A percentile compares a stretch with the other conserved stretches of the same genome.
phyloP scores from a whole-genome alignment of 108 stramenopile genomes.

The Chaetoceros muelleri region DNA sequence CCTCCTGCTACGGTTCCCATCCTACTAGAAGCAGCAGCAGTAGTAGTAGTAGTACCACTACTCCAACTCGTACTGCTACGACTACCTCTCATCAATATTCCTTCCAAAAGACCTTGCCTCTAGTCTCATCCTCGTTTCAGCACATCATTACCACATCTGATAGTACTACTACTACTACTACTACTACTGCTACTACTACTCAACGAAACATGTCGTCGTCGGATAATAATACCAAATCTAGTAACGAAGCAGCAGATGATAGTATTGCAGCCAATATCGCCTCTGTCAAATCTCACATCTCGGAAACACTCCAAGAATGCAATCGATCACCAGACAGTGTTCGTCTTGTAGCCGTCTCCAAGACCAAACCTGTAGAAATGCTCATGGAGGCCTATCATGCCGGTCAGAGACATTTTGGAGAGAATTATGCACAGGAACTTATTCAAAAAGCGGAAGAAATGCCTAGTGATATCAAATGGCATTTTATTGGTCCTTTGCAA shows the following conservation, averaged over 20 bases:
- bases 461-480: conserved; percentile 52
- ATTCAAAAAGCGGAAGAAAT: conserved; percentile 81
- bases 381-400: conserved; percentile 77
- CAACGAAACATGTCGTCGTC: conserved; percentile 1
- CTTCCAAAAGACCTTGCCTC: too few species aligned
- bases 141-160: too few species aligned
- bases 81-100: too few species aligned
- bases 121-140: too few species aligned
- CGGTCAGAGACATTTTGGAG: conserved; percentile 92
- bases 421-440: conserved; percentile 99
- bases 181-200: too few species aligned
- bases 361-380: conserved; percentile 86
- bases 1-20: neutral
- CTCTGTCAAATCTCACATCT: neutral
- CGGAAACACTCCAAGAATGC: neutral
- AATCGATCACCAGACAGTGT: conserved; percentile 9
- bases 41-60: too few species aligned
- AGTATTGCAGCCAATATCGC: neutral
- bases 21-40: too few species aligned
- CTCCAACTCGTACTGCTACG: too few species aligned
- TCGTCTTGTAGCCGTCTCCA: conserved; percentile 84
- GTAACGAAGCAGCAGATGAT: neutral
- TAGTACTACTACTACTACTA: too few species aligned
- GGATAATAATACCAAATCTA: too few species aligned
- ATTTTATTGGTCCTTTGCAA: conserved; percentile 96